Base-by-base conservation (phyloP, 2,329 filamentous ascomycete species). In the Bipolaris zeicola region DNA sequence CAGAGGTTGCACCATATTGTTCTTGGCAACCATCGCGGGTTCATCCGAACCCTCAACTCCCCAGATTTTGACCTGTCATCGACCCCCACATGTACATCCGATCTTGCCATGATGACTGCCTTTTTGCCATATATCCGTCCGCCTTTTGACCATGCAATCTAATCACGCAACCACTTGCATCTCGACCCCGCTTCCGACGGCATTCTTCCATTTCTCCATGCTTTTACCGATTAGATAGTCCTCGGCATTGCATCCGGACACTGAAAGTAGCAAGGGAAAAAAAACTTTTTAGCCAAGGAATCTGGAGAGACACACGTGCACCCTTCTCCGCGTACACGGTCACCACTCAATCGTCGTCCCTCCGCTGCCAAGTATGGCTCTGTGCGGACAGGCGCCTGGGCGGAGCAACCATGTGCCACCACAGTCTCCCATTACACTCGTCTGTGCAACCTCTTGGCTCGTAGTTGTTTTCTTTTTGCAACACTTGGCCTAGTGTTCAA, bases 311-410 rank as follows among this genome's bases (percentile, higher is more conserved):
- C 38, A 45, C 47, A 28, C 34, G 47, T 36, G 34, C 34, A 14
- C 36, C 11, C 52, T 51, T 46, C 52, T 51, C 47, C 47, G 18
- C 41, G 20, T 6, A 41, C n/a, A 39, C 11, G 34, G 47, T 33
- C 16, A 26, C 22, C 47, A 50, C 26, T 7, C 3, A 14, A 20
- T 22, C 24, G 18, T 51, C 31, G 42, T 37, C 39, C 14, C 26
- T 55, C 52, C 39, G 52, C 52, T 45, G 52, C 52, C 52, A 55
- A 55, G 46, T 50, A 26, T 16, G 26, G 8, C 46, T 55, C 46
- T 50, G 52, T 50, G 52, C 45, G 33, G 41, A 50, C 33, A 44
- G 39, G 24, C 41, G 39, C 24, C 46, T 55, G 31, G 52, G 52
- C 46, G 52, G 52, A 55, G 46, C n/a, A 37, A 18, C 52, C 46